A percentile compares a stretch with the other conserved stretches of the same genome.
These are phyloP conservation scores for Limnomonas spitsbergensis DNA, from an alignment of 139 green algal genomes.

Conservation along the genomic window DNA sequence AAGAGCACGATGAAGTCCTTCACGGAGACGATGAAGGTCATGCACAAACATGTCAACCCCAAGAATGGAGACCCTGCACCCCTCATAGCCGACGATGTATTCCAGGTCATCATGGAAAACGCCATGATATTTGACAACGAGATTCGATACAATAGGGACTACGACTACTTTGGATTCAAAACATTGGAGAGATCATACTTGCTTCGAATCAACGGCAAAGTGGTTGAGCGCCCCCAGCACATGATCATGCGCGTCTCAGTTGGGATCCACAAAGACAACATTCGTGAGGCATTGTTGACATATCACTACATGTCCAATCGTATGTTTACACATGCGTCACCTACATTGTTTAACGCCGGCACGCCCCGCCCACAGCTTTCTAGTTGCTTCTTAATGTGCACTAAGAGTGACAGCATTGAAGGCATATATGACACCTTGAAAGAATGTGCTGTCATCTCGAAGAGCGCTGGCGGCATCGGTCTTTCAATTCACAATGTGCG, in stretches of 20 bases:
- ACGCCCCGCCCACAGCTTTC: slow-evolving; percentile 90
- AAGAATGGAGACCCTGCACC: slow-evolving; percentile 83
- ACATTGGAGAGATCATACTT: slow-evolving; percentile 98
- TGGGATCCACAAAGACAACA: slow-evolving; percentile 83
- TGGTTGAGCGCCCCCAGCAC: slow-evolving; percentile 97
- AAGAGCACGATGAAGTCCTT: slow-evolving; percentile 99
- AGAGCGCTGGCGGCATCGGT: slow-evolving; percentile 94
- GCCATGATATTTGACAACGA: slow-evolving; percentile 84
- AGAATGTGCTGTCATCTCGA: slow-evolving; percentile 96
- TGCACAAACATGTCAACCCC: slow-evolving; percentile 88
- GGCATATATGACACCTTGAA: slow-evolving; percentile 99
- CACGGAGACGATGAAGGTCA: slow-evolving; percentile 82
- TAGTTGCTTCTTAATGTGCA: slow-evolving; percentile 93
- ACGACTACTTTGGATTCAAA: slow-evolving; percentile 99
- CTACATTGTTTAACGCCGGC: slow-evolving; percentile 98
- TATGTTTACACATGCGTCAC: slow-evolving; percentile 97
- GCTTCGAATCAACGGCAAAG: slow-evolving; percentile 88
- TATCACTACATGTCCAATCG: slow-evolving; percentile 91
- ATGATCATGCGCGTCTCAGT: slow-evolving; percentile 99
- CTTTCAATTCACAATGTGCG: slow-evolving; percentile 96
- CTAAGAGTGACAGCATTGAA: slow-evolving; percentile 87
- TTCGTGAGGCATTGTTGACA: slow-evolving; percentile 44
- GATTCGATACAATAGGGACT: slow-evolving; percentile 99
- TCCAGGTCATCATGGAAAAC: slow-evolving; percentile 87
- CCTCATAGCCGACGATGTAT: slow-evolving; percentile 87